phyloP scores from a whole-genome alignment of 2,329 filamentous ascomycete species.

The Verticillium alfalfae region DNA sequence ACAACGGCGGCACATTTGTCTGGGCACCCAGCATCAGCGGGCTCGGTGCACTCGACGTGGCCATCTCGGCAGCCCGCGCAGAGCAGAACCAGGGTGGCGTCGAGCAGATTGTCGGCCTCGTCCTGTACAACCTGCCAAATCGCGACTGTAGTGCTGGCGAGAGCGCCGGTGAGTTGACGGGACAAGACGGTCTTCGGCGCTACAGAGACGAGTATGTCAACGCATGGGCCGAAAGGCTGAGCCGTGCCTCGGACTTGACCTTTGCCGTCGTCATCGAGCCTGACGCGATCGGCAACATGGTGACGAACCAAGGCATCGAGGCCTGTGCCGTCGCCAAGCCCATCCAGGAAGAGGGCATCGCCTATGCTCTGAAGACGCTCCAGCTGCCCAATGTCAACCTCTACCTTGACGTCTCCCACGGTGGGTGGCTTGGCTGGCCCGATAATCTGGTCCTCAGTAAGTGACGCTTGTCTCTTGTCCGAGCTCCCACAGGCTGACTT shows the following conservation, averaged over 20 bases:
- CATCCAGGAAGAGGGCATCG: constrained; percentile 31
- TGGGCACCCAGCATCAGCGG: constrained; percentile 29
- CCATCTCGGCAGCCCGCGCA: constrained; percentile 23
- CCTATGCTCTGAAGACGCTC: constrained; percentile 30
- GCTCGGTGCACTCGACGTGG: constrained; percentile 26
- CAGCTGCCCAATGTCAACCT: constrained; percentile 30
- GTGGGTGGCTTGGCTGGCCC: constrained; percentile 37
- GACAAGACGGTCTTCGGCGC: constrained; percentile 24
- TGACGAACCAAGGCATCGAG: constrained; percentile 28
- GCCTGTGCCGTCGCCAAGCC: constrained; percentile 26
- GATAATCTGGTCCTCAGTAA: constrained; percentile 28
- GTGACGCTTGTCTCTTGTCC: neutral
- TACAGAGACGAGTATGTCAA: constrained; percentile 32
- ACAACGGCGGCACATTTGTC: constrained; percentile 27
- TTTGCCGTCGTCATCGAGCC: constrained; percentile 36
- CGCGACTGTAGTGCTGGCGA: constrained; percentile 35
- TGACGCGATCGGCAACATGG: constrained; percentile 32
- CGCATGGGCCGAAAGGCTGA: constrained; percentile 23
- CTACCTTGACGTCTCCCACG: constrained; percentile 36
- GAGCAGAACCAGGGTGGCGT: constrained; percentile 22
- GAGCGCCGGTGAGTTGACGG: constrained; percentile 27
- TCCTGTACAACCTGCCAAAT: constrained; percentile 36
- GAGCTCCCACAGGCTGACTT: constrained; percentile 1
- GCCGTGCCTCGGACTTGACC: constrained; percentile 24
- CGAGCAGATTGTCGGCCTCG: constrained; percentile 31